phyloP scores from a whole-genome alignment of 345 rosid genomes.

The thale cress (Arabidopsis thaliana) region TAIR10.1 NC_003071.7:18403501-18404000 shows the following conservation, averaged over 20 bases:
- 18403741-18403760: too few relatives aligned
- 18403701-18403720: too few relatives aligned
- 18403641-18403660: conserved; percentile 6
- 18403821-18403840: conserved; percentile 8
- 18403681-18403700: too few relatives aligned
- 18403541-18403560: background rate
- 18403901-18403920: conserved; percentile 71
- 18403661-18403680: background rate
- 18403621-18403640: conserved; percentile 17
- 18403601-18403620: conserved; percentile 34
- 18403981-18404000: conserved; percentile 40
- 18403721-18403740: too few relatives aligned
- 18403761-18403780: background rate
- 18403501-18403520: background rate
- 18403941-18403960: conserved; percentile 68
- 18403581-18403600: conserved; percentile 1
- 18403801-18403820: background rate
- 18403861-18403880: conserved; percentile 57
- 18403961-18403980: conserved; percentile 56
- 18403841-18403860: conserved; percentile 35
- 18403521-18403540: background rate
- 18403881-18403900: conserved; percentile 77
- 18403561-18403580: conserved; percentile 12
- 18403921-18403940: conserved; percentile 70
- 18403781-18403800: background rate